Conservation (phyloP, 495 filamentous ascomycete species). For the Trichoderma asperelloides region DNA sequence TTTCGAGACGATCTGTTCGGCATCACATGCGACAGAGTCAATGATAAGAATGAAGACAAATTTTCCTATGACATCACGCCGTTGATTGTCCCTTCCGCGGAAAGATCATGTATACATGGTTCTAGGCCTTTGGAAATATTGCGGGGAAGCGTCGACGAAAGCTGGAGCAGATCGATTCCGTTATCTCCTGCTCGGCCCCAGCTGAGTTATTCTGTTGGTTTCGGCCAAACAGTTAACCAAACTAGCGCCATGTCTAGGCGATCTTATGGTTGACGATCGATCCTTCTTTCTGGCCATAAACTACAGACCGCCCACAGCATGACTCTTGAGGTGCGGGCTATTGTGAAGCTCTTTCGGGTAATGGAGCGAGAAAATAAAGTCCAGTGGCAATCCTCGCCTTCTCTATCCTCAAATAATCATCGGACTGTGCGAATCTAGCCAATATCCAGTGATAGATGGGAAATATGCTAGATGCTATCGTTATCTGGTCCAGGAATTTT, state of each 20-base stretch:
- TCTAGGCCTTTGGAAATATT: conserved; percentile 25
- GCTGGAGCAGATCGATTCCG: conserved; percentile 29
- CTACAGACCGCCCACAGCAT: conserved; percentile 19
- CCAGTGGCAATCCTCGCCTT: conserved; percentile 32
- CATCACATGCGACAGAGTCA: too few species aligned
- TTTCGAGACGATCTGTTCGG: too few species aligned
- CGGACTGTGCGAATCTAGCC: conserved; percentile 27
- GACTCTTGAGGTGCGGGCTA: conserved; percentile 26
- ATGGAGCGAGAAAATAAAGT: conserved; percentile 29
- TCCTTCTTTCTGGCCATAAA: conserved; percentile 31
- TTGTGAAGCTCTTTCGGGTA: conserved; percentile 25
- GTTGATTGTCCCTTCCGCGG: conserved; percentile 29
- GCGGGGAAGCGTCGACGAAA: conserved; percentile 36
- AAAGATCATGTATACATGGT: conserved; percentile 22
- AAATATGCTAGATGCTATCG: conserved; percentile 26
- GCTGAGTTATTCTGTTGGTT: conserved; percentile 36
- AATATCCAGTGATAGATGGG: conserved; percentile 25
- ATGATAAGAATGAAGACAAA: conserved; percentile 30
- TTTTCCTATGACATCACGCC: conserved; percentile 30
- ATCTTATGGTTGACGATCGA: conserved; percentile 10
- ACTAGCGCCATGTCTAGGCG: conserved; percentile 27
- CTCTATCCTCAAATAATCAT: conserved; percentile 37
- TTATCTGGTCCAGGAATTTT: conserved; percentile 8
- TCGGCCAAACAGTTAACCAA: conserved; percentile 31
- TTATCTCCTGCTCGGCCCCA: conserved; percentile 27